Percentiles rank a stretch among this genome's conserved stretches.
Conservation (phyloP, 805 yeast species). For the Debaryomyces tyrocola region DNA sequence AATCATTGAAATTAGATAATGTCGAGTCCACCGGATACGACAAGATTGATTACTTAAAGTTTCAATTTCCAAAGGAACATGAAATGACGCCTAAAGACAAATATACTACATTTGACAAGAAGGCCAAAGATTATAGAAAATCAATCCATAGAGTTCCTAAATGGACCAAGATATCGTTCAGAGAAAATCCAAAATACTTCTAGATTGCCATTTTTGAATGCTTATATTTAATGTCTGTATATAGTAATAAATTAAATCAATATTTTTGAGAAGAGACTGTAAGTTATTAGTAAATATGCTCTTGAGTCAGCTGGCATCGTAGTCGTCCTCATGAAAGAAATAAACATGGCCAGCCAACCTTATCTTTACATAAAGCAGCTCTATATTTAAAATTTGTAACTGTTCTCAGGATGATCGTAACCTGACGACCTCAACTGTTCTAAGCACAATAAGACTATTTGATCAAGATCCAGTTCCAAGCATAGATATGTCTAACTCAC, state of each 20-base stretch:
- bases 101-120: conserved; percentile 80
- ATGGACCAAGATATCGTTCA: conserved; percentile 83
- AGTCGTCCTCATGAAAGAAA: too few relatives aligned
- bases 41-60: conserved; percentile 37
- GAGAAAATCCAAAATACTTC: conserved; percentile 75
- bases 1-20: conserved; percentile 22
- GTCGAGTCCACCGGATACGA: conserved; percentile 37
- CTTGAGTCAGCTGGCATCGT: too few relatives aligned
- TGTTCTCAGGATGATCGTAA: too few relatives aligned
- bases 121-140: conserved; percentile 78
- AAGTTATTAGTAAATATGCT: too few relatives aligned
- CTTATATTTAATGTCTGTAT: background rate
- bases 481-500: too few relatives aligned
- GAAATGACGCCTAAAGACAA: conserved; percentile 84
- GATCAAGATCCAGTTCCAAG: too few relatives aligned
- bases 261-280: too few relatives aligned
- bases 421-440: too few relatives aligned
- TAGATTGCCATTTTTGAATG: conserved; percentile 22
- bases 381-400: too few relatives aligned
- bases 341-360: too few relatives aligned
- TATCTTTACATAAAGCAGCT: too few relatives aligned
- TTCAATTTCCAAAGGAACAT: conserved; percentile 66
- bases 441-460: too few relatives aligned
- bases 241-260: background rate
- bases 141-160: conserved; percentile 85